Evolutionary conservation across 2,329 filamentous ascomycete genomes (phyloP).

Genomic region (Geoglossum cookeanum): DNA sequence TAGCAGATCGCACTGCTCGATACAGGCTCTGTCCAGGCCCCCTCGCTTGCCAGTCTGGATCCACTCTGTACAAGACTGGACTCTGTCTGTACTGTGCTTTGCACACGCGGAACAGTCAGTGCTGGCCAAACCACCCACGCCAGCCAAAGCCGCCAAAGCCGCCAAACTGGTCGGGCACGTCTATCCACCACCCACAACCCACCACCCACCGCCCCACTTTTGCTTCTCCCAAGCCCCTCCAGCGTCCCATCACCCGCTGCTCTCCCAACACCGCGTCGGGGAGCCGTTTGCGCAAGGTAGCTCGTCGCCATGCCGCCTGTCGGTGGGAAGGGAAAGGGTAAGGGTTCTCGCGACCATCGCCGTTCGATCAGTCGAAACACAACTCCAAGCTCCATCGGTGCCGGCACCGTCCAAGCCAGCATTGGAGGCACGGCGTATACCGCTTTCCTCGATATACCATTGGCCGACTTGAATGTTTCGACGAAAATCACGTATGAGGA

Average conservation of each 20-base stretch:
- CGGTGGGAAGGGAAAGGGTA: constrained; percentile 33
- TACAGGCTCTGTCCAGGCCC: too few species aligned
- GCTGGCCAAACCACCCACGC: too few species aligned
- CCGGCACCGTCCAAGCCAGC: constrained; percentile 22
- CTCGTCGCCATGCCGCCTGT: constrained; percentile 16
- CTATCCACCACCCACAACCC: not conserved
- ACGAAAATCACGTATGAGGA: constrained; percentile 46
- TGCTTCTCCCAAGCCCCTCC: too few species aligned
- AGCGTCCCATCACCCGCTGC: too few species aligned
- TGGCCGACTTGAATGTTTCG: constrained; percentile 34
- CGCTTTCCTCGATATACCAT: constrained; percentile 43
- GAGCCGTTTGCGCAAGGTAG: not conserved
- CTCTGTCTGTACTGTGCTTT: too few species aligned
- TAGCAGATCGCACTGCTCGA: too few species aligned
- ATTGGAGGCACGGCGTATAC: constrained; percentile 24
- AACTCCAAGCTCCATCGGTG: constrained; percentile 41
- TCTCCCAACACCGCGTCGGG: too few species aligned
- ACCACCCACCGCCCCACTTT: not conserved
- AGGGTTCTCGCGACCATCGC: constrained; percentile 31
- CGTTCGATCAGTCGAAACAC: constrained; percentile 60
- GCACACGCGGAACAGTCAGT: too few species aligned
- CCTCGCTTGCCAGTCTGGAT: too few species aligned
- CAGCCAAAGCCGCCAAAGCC: too few species aligned
- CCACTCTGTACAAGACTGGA: too few species aligned
- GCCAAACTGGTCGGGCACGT: too few species aligned